Base-by-base conservation (phyloP, 1,284 basidiomycete species). In the Leccinum insolens region DNA sequence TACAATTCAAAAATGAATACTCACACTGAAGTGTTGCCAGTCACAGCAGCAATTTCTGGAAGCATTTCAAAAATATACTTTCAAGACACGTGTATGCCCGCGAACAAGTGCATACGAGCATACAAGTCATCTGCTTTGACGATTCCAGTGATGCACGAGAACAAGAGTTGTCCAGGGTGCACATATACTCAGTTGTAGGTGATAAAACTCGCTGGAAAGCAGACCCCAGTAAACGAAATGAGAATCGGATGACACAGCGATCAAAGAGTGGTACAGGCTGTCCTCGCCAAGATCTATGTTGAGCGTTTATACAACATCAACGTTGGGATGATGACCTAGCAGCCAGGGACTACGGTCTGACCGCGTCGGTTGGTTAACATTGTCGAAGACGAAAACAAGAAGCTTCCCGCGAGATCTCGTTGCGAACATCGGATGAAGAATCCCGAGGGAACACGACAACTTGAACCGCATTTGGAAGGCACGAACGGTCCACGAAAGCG, bases 401-500 rank as follows among this genome's bases (percentile, higher is more conserved):
- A 31, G 28, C 28, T 31, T 31, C 28, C 28, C 28, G 28, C 28
- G 28, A 31, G 28, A 31, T 31, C 28, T 31, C 28, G 28, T 31
- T 31, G 28, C 28, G 28, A 31, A 31, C 28, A 31, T 31, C 28
- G 28, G 28, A 31, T 31, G 28, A 31, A 31, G 28, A 31, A 31
- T 31, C 28, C 28, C 31, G 31, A 25, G 25, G 25, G 25, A 25
- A 25, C 25, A 25, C 25, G 1, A 25, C 25, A 25, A 25, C 25
- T 25, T 25, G 22, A 25, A 25, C 22, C 25, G 25, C 25, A 25
- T 25, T 25, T 25, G 25, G 25, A 25, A 88, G 85, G 75, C 96
- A 99, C 0, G 95, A 94, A 76, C 99, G 96, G 74, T 98, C 98
- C 71, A 93, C 85, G 39, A 98, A 83, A 0, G 96, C 95, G 11